Evolutionary conservation across 1,139 yeast genomes (phyloP), one percentile per base, ranked within the genome.

Genomic region (Yamadazyma atmosphaerica): DNA sequence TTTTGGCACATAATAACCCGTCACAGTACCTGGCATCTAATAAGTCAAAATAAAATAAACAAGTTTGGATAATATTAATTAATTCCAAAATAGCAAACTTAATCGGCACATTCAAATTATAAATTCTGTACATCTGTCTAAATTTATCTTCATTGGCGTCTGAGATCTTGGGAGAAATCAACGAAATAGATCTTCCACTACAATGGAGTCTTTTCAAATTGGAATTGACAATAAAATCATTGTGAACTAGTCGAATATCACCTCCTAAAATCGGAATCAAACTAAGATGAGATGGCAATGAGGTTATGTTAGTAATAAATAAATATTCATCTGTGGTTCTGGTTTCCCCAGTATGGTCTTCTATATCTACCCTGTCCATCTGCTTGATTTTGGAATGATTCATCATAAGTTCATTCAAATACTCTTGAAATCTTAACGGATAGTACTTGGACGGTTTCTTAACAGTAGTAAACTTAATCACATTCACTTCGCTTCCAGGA

Each of bases 141-240:
- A 92, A 90, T 54, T 89, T 90, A 51, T 86, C 92, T 49, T 82
- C 87, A 16, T 83, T 77, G 0, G 96, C 87, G 52, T 81, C 87
- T 0, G 95, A 68, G 0, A 95, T 86, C 24, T 72, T 68, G 14
- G 61, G 63, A 3, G 82, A 70, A 12, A 86, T 72, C 30, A 88
- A 64, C 28, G 89, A 68, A 1, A 87, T 83, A 0, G 95, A 81
- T 43, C 98, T 68, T 7, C 97, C 95, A 35, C 90, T 84, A 57
- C 98, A 92, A 21, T 83, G 82, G 34, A 89, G 60, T 51, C 87
- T 77, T 50, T 85, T 78, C 49, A 92, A 64, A 59, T 89, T 83
- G 38, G 87, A 82, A 55, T 89, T 90, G 10, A 86, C 79, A 34
- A 78, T 72, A 53, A 86, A 89, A 32, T 65, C 59, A 11, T 72